phyloP scores from a whole-genome alignment of 2,329 filamentous ascomycete species.

The Ophiostoma tasmaniense region DNA sequence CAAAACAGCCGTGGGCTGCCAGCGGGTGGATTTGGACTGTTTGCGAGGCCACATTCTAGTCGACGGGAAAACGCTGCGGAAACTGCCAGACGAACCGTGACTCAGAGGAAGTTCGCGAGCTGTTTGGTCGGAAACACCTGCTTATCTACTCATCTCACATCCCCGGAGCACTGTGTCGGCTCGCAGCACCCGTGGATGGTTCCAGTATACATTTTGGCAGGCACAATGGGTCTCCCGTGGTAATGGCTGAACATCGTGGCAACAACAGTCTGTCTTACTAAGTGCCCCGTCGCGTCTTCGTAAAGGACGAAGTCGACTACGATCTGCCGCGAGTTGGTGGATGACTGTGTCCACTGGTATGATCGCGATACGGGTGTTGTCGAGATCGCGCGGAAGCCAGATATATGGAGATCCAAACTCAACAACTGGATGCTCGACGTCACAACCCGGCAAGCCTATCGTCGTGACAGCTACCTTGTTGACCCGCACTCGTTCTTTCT shows the following conservation, averaged over 20 bases:
- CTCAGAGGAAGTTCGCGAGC: constrained; percentile 33
- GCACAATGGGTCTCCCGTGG: not conserved
- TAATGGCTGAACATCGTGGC: not conserved
- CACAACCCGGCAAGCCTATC: not conserved
- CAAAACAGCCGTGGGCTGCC: not conserved
- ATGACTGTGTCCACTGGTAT: constrained; percentile 53
- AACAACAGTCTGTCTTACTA: not conserved
- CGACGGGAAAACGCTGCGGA: constrained; percentile 30
- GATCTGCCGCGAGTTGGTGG: constrained; percentile 47
- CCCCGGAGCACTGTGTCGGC: constrained; percentile 44
- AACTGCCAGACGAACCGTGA: constrained; percentile 44
- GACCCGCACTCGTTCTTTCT: constrained; percentile 40
- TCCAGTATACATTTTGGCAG: not conserved
- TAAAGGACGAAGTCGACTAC: constrained; percentile 24
- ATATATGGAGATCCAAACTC: constrained; percentile 25
- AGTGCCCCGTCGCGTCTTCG: constrained; percentile 16
- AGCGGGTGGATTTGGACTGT: not conserved
- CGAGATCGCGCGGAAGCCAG: constrained; percentile 36
- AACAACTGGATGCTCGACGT: not conserved
- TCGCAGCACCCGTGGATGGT: not conserved
- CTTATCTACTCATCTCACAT: constrained; percentile 44
- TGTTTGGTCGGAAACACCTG: constrained; percentile 47
- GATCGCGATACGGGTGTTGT: constrained; percentile 35
- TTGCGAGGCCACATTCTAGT: constrained; percentile 29
- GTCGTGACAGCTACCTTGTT: constrained; percentile 32